A percentile compares a stretch with the other conserved stretches of the same genome.
These are phyloP conservation scores for Apiospora saccharicola DNA, from an alignment of 2,329 filamentous ascomycete genomes.

Conservation along the genomic window DNA sequence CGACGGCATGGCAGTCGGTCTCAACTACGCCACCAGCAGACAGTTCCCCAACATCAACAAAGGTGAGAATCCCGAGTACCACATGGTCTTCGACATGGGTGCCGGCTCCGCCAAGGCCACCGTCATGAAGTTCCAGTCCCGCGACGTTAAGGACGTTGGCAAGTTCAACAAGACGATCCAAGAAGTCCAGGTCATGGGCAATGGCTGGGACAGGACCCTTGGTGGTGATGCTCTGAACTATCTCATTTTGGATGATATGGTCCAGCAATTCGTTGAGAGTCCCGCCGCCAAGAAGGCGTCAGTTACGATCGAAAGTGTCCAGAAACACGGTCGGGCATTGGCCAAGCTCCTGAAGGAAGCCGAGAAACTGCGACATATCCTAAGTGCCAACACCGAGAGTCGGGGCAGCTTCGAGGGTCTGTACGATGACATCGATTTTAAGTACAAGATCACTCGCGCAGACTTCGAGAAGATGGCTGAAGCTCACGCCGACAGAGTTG, in stretches of 20 bases:
- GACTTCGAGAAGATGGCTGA: slow-evolving; percentile 83
- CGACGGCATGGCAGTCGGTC: slow-evolving; percentile 88
- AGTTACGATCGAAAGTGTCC: slow-evolving; percentile 69
- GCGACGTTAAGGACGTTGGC: slow-evolving; percentile 87
- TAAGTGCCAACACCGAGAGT: slow-evolving; percentile 91
- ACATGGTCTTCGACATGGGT: slow-evolving; percentile 97
- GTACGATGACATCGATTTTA: slow-evolving; percentile 92
- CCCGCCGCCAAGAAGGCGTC: slow-evolving; percentile 70
- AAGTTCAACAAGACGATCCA: slow-evolving; percentile 97
- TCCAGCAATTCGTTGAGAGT: slow-evolving; percentile 78
- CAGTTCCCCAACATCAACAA: slow-evolving; percentile 87
- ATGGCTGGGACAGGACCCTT: slow-evolving; percentile 87
- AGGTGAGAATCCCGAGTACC: slow-evolving; percentile 86
- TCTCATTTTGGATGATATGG: slow-evolving; percentile 88
- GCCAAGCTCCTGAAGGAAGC: slow-evolving; percentile 94
- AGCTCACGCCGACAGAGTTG: slow-evolving; percentile 72
- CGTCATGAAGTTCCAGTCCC: slow-evolving; percentile 87
- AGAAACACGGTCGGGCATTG: slow-evolving; percentile 80
- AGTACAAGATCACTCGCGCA: slow-evolving; percentile 82
- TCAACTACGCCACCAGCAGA: slow-evolving; percentile 93
- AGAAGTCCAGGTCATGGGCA: slow-evolving; percentile 88
- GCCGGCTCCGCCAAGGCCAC: slow-evolving; percentile 93
- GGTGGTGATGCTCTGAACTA: slow-evolving; percentile 91
- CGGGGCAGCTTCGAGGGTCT: slow-evolving; percentile 84
- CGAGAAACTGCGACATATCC: slow-evolving; percentile 83